A percentile compares a stretch with the other conserved stretches of the same genome.
Conservation (phyloP, 306 rosid genomes). For the Corylus americana region DNA sequence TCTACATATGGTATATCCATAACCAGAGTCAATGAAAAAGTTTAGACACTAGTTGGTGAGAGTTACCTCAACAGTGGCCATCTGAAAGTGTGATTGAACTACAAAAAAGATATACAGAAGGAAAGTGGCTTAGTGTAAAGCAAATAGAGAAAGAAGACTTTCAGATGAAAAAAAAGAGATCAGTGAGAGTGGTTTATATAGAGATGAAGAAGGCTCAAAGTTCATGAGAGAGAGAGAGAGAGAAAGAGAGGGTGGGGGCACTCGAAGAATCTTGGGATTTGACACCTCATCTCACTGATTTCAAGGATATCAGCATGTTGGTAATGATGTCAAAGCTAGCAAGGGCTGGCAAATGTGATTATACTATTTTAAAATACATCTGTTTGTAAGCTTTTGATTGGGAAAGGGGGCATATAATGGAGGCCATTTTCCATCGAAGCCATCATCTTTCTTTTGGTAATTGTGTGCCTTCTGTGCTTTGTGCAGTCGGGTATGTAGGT, state of each 20-base stretch:
- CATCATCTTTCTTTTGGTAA: conserved; percentile 47
- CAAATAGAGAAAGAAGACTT: conserved; percentile 13
- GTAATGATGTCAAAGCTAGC: conserved; percentile 45
- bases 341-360: conserved; percentile 38
- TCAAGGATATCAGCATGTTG: conserved; percentile 36
- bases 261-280: conserved; percentile 68
- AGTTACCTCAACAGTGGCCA: conserved; percentile 78
- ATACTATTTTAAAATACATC: conserved; percentile 16
- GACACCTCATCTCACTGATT: conserved; percentile 49
- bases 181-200: conserved; percentile 42
- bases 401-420: conserved; percentile 32
- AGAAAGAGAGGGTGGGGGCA: conserved; percentile 28
- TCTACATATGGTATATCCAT: background rate
- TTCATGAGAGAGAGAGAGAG: conserved; percentile 6
- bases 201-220: conserved; percentile 23
- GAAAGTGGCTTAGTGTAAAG: background rate
- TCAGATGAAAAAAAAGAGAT: conserved; percentile 35
- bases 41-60: background rate
- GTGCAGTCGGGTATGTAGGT: conserved; percentile 52
- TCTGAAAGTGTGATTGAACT: conserved; percentile 23
- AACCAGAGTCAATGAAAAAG: background rate
- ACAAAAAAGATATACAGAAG: conserved; percentile 8
- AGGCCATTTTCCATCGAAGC: conserved; percentile 28
- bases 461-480: conserved; percentile 57
- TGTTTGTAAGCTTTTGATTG: conserved; percentile 25